phyloP scores from a whole-genome alignment of 345 rosid species.

The Raphanus sativus region DNA sequence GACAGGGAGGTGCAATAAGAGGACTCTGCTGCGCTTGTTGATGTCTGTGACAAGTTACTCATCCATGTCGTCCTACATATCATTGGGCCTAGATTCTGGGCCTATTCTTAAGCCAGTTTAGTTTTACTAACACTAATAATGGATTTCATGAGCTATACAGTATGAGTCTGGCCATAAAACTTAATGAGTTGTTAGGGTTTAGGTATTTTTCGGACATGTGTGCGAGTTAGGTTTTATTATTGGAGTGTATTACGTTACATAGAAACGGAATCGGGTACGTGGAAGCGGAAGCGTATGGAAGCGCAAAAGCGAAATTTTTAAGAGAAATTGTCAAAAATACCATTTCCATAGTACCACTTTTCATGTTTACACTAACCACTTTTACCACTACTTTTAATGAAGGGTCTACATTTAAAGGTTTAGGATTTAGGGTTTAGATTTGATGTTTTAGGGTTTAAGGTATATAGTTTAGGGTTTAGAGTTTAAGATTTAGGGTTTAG shows the following conservation, averaged over 20 bases:
- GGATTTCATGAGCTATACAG: neutral
- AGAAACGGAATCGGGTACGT: too few species aligned
- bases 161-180: neutral
- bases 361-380: too few species aligned
- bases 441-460: too few species aligned
- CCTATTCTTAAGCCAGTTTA: neutral
- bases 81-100: constrained; percentile 7
- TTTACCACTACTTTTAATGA: too few species aligned
- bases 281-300: too few species aligned
- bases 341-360: too few species aligned
- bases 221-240: neutral
- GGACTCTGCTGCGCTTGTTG: neutral
- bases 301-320: too few species aligned
- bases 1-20: neutral
- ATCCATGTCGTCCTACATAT: neutral
- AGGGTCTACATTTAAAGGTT: too few species aligned
- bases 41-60: neutral
- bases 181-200: neutral
- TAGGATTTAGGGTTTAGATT: too few species aligned
- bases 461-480: too few species aligned
- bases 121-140: neutral
- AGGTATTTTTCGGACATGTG: neutral
- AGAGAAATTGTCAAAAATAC: too few species aligned
- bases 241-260: neutral
- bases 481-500: too few species aligned